A percentile compares a stretch with the other conserved stretches of the same genome.
Evolutionary conservation across 495 filamentous ascomycete genomes (phyloP).

Genomic region (Aspergillus incahuasiensis): DNA sequence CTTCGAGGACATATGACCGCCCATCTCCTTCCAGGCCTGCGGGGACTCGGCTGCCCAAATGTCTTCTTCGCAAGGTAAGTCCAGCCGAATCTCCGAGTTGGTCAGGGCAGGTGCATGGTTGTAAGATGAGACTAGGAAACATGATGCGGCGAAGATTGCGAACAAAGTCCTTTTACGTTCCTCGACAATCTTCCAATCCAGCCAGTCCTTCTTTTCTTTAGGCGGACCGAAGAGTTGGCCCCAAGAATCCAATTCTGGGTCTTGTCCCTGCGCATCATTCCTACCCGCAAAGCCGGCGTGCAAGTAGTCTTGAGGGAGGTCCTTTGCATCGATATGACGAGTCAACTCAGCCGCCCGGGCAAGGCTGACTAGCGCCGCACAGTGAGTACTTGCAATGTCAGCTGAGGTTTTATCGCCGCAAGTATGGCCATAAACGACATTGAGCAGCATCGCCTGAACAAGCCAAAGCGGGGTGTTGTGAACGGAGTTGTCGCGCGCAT

Average conservation of each 20-base stretch:
- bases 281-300: conserved; percentile 14
- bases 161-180: conserved; percentile 94
- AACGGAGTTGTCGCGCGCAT: conserved; percentile 58
- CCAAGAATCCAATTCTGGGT: conserved; percentile 23
- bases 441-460: conserved; percentile 97
- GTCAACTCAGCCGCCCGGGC: conserved; percentile 79
- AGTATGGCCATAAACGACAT: conserved; percentile 93
- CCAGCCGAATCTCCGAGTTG: conserved; percentile 88
- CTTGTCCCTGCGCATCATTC: background rate
- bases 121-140: conserved; percentile 86
- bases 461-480: conserved; percentile 90
- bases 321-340: conserved; percentile 39
- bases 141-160: conserved; percentile 84
- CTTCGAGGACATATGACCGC: conserved; percentile 61
- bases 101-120: conserved; percentile 87
- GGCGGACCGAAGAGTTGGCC: conserved; percentile 40
- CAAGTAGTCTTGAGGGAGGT: conserved; percentile 39
- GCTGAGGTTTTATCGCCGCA: conserved; percentile 87
- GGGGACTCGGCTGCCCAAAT: conserved; percentile 83
- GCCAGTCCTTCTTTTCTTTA: conserved; percentile 79
- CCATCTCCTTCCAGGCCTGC: conserved; percentile 69
- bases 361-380: conserved; percentile 83
- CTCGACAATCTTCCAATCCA: conserved; percentile 81
- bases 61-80: conserved; percentile 91
- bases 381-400: conserved; percentile 89